phyloP scores from a whole-genome alignment of 306 rosid species.

The Pterocarpus macrocarpus region DNA sequence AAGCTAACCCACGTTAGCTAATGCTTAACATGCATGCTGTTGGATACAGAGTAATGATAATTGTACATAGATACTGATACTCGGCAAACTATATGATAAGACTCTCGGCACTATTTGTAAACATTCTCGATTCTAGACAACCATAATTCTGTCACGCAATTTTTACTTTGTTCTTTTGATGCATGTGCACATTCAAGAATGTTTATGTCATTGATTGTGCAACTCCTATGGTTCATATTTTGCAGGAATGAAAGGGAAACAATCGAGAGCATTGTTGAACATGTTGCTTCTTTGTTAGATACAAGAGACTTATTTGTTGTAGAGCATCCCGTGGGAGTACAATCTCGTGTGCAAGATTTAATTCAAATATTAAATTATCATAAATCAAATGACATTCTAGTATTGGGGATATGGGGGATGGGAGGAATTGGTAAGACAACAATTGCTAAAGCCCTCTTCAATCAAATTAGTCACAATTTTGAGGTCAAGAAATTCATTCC shows the following conservation, averaged over 20 bases:
- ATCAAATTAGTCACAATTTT: neutral
- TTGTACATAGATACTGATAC: too few species aligned
- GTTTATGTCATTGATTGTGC: neutral
- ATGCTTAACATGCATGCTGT: too few species aligned
- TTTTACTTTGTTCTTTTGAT: too few species aligned
- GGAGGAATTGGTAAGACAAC: neutral
- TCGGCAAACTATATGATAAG: too few species aligned
- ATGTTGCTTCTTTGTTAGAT: neutral
- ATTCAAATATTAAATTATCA: too few species aligned
- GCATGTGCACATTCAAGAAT: too few species aligned
- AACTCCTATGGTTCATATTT: too few species aligned
- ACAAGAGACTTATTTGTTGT: neutral
- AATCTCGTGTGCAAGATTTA: neutral
- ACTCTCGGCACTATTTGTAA: too few species aligned
- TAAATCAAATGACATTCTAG: neutral
- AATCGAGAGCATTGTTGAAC: neutral
- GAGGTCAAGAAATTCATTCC: neutral
- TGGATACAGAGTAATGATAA: too few species aligned
- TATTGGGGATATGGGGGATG: conserved; percentile 17
- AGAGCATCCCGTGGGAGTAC: neutral
- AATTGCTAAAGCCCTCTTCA: conserved; percentile 1
- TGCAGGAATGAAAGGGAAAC: neutral
- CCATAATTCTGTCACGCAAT: too few species aligned
- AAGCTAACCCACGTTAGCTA: too few species aligned
- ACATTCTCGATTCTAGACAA: too few species aligned